A percentile compares a stretch with the other conserved stretches of the same genome.
phyloP scores from a whole-genome alignment of 805 yeast genomes.

The Sugiyamaella chiloensis region DNA sequence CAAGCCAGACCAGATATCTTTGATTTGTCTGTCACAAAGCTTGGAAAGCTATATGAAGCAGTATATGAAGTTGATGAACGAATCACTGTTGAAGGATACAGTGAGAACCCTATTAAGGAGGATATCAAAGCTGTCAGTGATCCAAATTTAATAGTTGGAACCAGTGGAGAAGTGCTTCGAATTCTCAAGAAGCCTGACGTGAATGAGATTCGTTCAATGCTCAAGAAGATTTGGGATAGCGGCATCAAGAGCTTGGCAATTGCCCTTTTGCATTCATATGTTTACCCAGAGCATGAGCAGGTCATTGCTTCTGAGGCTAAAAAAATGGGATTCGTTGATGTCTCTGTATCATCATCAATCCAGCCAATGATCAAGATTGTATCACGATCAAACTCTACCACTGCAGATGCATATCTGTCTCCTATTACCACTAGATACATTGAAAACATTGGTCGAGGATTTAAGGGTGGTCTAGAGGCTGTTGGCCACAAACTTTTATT shows the following conservation, averaged over 20 bases:
- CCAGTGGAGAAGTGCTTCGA: conserved; percentile 65
- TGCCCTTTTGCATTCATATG: conserved; percentile 69
- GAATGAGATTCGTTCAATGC: conserved; percentile 39
- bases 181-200: conserved; percentile 52
- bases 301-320: conserved; percentile 57
- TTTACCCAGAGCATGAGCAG: conserved; percentile 66
- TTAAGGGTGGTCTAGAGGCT: conserved; percentile 48
- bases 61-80: conserved; percentile 89
- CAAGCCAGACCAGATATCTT: conserved; percentile 90
- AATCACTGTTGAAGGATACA: conserved; percentile 75
- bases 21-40: conserved; percentile 71
- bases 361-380: conserved; percentile 79
- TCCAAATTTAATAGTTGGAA: conserved; percentile 47
- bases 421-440: conserved; percentile 72
- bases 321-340: conserved; percentile 62
- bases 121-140: conserved; percentile 29
- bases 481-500: conserved; percentile 43
- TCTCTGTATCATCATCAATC: conserved; percentile 64
- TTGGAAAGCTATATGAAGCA: conserved; percentile 64
- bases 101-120: conserved; percentile 60
- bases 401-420: conserved; percentile 79
- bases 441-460: conserved; percentile 57
- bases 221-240: conserved; percentile 46
- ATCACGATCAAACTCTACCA: conserved; percentile 71
- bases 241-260: conserved; percentile 72